phyloP scores from a whole-genome alignment of 2,329 filamentous ascomycete species.

The Penicillium sp. region DNA sequence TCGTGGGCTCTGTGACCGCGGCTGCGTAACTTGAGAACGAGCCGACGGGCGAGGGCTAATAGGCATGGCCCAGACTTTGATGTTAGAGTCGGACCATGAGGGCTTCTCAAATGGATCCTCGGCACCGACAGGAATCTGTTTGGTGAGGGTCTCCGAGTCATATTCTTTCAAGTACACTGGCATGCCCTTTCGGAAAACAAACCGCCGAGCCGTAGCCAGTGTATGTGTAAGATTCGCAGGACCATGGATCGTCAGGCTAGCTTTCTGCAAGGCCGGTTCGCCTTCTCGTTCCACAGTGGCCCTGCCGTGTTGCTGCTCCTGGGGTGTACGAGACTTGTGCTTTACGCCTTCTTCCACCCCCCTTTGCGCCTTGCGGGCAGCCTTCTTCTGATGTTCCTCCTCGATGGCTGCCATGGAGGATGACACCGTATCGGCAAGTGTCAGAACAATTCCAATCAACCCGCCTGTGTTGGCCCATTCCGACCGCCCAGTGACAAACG shows the following conservation, averaged over 20 bases:
- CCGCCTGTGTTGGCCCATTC: constrained; percentile 77
- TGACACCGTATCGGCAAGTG: constrained; percentile 67
- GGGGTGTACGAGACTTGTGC: constrained; percentile 9
- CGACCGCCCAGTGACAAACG: constrained; percentile 78
- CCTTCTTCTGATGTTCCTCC: constrained; percentile 45
- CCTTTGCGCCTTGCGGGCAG: constrained; percentile 5
- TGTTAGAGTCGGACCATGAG: constrained; percentile 70
- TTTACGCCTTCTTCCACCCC: constrained; percentile 10
- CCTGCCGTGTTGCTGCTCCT: constrained; percentile 17
- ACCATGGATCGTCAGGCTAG: constrained; percentile 67
- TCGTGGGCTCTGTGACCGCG: constrained; percentile 33
- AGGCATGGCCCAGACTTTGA: constrained; percentile 82
- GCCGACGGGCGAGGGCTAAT: constrained; percentile 34
- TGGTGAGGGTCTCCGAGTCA: constrained; percentile 31
- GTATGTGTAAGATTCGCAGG: constrained; percentile 75
- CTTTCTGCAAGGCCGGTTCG: constrained; percentile 22
- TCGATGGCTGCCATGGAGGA: constrained; percentile 42
- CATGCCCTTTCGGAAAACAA: constrained; percentile 81
- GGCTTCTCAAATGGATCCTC: constrained; percentile 48
- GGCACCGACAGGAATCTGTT: constrained; percentile 18
- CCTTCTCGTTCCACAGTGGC: constrained; percentile 29
- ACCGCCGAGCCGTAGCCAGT: constrained; percentile 76
- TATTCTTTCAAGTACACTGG: constrained; percentile 71
- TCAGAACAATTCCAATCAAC: constrained; percentile 79
- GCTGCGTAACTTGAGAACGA: constrained; percentile 24